Evolutionary conservation across 148 eudicot species (phyloP).

Genomic region (Persicaria tinctoria): DNA sequence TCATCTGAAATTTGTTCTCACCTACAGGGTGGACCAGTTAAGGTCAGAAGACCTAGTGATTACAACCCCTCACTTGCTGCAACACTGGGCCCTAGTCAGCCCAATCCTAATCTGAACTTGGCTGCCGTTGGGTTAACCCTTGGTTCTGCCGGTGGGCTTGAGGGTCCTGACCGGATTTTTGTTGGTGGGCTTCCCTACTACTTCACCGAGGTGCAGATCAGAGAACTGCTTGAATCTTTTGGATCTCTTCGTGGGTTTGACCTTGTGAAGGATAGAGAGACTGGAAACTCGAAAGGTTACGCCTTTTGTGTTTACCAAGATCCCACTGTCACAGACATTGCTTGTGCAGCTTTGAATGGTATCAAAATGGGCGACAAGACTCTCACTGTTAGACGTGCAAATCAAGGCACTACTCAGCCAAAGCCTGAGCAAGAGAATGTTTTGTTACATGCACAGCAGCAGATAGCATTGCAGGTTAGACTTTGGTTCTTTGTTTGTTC

Average conservation of each 20-base stretch:
- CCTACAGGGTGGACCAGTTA: constrained; percentile 81
- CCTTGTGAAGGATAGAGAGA: constrained; percentile 49
- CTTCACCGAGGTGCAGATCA: constrained; percentile 79
- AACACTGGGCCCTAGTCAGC: constrained; percentile 94
- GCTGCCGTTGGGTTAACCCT: constrained; percentile 78
- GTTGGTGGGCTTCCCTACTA: constrained; percentile 59
- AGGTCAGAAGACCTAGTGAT: constrained; percentile 95
- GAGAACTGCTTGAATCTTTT: constrained; percentile 90
- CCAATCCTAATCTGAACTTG: constrained; percentile 48
- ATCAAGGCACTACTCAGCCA: constrained; percentile 75
- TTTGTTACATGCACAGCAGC: constrained; percentile 90
- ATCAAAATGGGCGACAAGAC: constrained; percentile 95
- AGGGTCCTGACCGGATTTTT: constrained; percentile 52
- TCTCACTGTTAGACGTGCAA: constrained; percentile 95
- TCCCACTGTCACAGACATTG: constrained; percentile 41
- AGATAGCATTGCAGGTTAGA: constrained; percentile 79
- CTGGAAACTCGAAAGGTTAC: constrained; percentile 50
- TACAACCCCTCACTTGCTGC: constrained; percentile 95
- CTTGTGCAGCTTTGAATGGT: constrained; percentile 85
- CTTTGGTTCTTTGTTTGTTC: neutral
- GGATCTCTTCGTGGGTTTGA: constrained; percentile 69
- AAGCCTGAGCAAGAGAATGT: constrained; percentile 96
- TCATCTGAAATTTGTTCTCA: neutral
- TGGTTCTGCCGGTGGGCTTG: constrained; percentile 70
- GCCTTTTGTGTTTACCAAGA: constrained; percentile 49